Conservation (phyloP, 1,284 basidiomycete species). For the Cutaneotrichosporon dermatis region DNA sequence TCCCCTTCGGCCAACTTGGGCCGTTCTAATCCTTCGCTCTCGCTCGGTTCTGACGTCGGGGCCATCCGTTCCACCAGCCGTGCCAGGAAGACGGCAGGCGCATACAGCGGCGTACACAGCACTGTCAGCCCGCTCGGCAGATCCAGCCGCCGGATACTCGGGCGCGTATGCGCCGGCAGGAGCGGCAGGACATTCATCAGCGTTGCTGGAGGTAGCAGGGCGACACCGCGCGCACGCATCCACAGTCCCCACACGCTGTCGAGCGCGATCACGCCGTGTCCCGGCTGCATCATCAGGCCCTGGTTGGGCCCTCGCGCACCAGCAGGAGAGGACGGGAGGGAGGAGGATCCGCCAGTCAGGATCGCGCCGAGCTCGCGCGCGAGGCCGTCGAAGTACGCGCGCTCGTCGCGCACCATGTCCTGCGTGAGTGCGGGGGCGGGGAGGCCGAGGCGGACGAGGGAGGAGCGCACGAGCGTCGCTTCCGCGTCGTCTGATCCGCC, state of each 20-base stretch:
- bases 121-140: constrained; percentile 72
- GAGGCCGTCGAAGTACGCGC: constrained; percentile 72
- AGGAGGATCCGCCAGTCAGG: constrained; percentile 48
- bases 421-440: constrained; percentile 68
- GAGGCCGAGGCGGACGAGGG: constrained; percentile 81
- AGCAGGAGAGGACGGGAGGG: too few relatives aligned
- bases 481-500: constrained; percentile 59
- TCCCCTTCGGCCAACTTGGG: constrained; percentile 47
- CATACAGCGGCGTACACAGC: constrained; percentile 74
- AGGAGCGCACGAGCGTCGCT: constrained; percentile 78
- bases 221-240: constrained; percentile 92
- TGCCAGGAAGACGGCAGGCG: constrained; percentile 60
- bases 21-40: constrained; percentile 14
- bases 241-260: constrained; percentile 97
- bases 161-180: constrained; percentile 63
- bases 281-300: constrained; percentile 33
- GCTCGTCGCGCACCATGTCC: constrained; percentile 84
- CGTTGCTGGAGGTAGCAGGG: constrained; percentile 81
- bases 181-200: constrained; percentile 68
- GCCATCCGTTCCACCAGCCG: constrained; percentile 59
- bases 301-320: too few relatives aligned
- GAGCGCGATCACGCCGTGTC: constrained; percentile 71
- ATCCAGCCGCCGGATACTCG: constrained; percentile 63
- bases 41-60: constrained; percentile 25
- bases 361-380: constrained; percentile 76